Base-by-base conservation (phyloP, 2,329 filamentous ascomycete species). In the Parascedosporium putredinis region DNA sequence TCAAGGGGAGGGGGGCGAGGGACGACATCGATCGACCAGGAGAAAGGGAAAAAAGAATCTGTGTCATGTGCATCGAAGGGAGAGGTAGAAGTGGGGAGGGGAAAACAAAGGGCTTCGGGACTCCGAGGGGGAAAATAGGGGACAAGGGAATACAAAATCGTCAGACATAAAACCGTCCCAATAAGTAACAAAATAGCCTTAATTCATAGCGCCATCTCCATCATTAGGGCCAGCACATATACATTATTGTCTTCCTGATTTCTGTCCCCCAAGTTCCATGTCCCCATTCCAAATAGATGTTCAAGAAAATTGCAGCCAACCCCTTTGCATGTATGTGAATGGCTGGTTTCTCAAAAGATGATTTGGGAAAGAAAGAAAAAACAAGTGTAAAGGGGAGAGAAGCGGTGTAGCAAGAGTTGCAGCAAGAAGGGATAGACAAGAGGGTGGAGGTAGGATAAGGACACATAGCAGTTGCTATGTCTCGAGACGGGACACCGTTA, bases 141-240 rank as follows among this genome's bases (percentile, higher is more conserved):
- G 7, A 20, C 38, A 6, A 10, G 20, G 38, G 38, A 20, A 42
- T 42, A 42, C 38, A 42, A 42, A 40, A 22, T 31, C 12, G n/a
- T 42, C 16, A 22, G 38, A 42, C 38, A 42, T 42, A 42, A 14
- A 42, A 20, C 38, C 38, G 10, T 42, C 18, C 7, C 12, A 12
- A 42, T 20, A 20, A 42, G 18, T 20, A 23, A 42, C 36, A 42
- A 36, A 42, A 42, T 42, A 42, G 20, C 38, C 38, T 42, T 22
- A 42, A 42, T 42, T 67, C 65, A 60, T 66, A 61, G 60, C 59
- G 56, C 59, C 62, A 54, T 61, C 59, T 59, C 59, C n/a, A 57
- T 64, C 60, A 63, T 63, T 56, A 59, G 57, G n/a, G 58, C 57
- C 57, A 24, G 38, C 38, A n/a, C n/a, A 42, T 42, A 42, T 42